A percentile compares a stretch with the other conserved stretches of the same genome.
These are phyloP conservation scores for Rhizopogon vinicolor DNA, from an alignment of 768 basidiomycete genomes.

Conservation along the genomic window DNA sequence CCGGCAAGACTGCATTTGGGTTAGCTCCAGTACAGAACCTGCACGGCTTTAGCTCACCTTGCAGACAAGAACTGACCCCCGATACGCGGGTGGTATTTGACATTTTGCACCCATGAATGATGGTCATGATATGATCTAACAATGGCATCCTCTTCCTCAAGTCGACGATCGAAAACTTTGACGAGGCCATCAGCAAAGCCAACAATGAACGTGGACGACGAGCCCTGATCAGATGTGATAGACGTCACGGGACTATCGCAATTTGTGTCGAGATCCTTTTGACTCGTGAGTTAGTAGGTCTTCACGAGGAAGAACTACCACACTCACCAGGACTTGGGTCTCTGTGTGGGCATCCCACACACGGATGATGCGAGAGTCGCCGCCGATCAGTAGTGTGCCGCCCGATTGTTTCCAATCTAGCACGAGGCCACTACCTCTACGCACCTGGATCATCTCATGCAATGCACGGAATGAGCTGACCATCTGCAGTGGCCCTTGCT, in stretches of 20 bases:
- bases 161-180: conserved; percentile 87
- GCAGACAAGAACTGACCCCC: conserved; percentile 77
- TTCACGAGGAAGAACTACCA: not conserved
- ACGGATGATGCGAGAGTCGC: conserved; percentile 84
- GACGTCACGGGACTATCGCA: conserved; percentile 88
- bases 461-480: conserved; percentile 92
- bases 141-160: conserved; percentile 78
- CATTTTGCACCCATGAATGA: conserved; percentile 92
- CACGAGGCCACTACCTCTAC: conserved; percentile 80
- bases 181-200: conserved; percentile 92
- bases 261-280: conserved; percentile 83
- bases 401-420: conserved; percentile 91
- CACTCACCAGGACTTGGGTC: conserved; percentile 61
- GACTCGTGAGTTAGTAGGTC: not conserved
- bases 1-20: conserved; percentile 67
- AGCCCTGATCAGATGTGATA: conserved; percentile 71
- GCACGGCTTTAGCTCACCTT: conserved; percentile 46
- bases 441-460: conserved; percentile 67
- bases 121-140: conserved; percentile 69
- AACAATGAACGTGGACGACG: conserved; percentile 77
- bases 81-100: conserved; percentile 73
- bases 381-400: conserved; percentile 84
- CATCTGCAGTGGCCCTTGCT: conserved; percentile 79
- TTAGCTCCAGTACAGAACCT: not conserved
- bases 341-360: conserved; percentile 97